These are phyloP conservation scores for Cladosporium sp. DNA, from an alignment of 2,329 filamentous ascomycete genomes.

Conservation along the genomic window DNA sequence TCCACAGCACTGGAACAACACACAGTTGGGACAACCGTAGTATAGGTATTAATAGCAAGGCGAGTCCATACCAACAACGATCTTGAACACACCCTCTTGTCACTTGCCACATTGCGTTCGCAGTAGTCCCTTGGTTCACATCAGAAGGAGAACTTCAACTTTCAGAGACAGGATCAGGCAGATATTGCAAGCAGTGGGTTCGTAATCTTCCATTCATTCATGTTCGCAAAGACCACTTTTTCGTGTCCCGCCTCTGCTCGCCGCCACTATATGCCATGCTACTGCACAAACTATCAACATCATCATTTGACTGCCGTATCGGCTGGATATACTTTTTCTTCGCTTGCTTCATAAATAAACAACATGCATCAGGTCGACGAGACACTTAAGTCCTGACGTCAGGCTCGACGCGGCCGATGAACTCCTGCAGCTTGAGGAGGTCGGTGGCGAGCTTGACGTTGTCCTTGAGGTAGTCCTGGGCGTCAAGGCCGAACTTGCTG, in stretches of 20 bases:
- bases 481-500: conserved; percentile 72
- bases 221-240: neutral
- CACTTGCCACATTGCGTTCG: too few species aligned
- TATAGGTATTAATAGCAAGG: too few species aligned
- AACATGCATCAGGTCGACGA: neutral
- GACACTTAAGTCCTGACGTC: conserved; percentile 82
- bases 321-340: conserved; percentile 5
- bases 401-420: conserved; percentile 84
- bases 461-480: conserved; percentile 89
- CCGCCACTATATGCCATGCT: conserved; percentile 1
- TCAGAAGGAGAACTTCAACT: too few species aligned
- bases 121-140: too few species aligned
- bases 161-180: too few species aligned
- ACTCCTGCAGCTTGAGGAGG: conserved; percentile 89
- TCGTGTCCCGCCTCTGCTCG: neutral
- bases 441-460: conserved; percentile 81
- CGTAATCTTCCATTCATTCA: neutral
- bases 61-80: too few species aligned
- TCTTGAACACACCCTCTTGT: too few species aligned
- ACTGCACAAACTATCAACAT: neutral
- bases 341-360: neutral
- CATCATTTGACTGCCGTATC: neutral
- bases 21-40: too few species aligned
- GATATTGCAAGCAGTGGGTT: neutral
- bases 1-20: neutral